Base-by-base conservation (phyloP, 2,329 filamentous ascomycete species). In the Claviceps digitariae region DNA sequence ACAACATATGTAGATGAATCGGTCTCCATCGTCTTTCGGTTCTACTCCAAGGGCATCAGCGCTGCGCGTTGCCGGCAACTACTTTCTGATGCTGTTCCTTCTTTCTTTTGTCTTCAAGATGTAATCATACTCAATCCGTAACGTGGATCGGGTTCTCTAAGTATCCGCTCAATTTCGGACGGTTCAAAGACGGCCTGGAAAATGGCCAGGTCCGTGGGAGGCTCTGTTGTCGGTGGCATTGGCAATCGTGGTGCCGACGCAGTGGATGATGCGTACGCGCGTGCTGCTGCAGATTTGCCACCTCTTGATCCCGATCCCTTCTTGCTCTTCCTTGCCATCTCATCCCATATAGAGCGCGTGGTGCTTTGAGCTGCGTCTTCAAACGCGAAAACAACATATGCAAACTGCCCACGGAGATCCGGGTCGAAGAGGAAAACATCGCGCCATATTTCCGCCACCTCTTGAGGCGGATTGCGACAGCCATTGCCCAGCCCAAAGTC, bases 401-500 rank as follows among this genome's bases (percentile, higher is more conserved):
- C 66, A 60, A 86, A 82, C 54, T 80, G 77, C 20, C 82, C 81
- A 15, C 77, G 72, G 40, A 85, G 74, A 54, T 83, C 80, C 0
- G 78, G 74, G 56, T 83, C 79, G 63, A 79, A 81, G 45, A 83
- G 71, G 45, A 84, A 72, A 12, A 83, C 71, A 57, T 86, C 81
- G 47, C 80, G 74, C 82, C 82, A 86, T 50, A 85, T 72, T 64
- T 80, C 75, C 36, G 81, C 81, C 52, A 85, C 70, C 64, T 84
- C 81, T 61, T 76, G 74, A 1, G 82, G 78, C 43, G 82, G 82
- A 63, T 86, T 86, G 59, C 78, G 75, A 62, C 80, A 79, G 40
- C 74, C 73, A 57, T 82, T 82, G 47, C 82, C 82, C 7, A 84
- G 70, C 2, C 82, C 82, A 62, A 84, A 86, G 58, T 81, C 81